Evolutionary conservation across 176 grass and related monocot genomes (phyloP).

Genomic region (Aegilops umbellulata): DNA sequence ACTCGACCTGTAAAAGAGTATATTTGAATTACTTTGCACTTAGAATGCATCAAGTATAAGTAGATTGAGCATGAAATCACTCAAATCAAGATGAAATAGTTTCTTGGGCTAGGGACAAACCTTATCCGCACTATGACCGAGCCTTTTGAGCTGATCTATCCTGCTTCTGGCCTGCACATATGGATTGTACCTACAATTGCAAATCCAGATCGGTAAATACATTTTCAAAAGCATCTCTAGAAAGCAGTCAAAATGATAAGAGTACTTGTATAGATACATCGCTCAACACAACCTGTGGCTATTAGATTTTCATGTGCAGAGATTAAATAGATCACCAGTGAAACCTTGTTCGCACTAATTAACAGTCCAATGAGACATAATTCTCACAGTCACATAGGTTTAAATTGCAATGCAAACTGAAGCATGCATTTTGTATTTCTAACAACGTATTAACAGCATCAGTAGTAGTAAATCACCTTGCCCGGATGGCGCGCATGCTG

Average conservation of each 20-base stretch:
- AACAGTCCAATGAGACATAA: not conserved
- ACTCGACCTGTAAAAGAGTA: slow-evolving; percentile 62
- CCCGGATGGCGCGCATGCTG: slow-evolving; percentile 93
- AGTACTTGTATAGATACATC: not conserved
- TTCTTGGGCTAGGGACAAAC: slow-evolving; percentile 35
- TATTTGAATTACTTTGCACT: slow-evolving; percentile 3
- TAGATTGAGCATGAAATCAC: not conserved
- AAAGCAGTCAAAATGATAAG: slow-evolving; percentile 22
- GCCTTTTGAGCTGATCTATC: slow-evolving; percentile 98
- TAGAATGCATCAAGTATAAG: not conserved
- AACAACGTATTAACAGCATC: slow-evolving; percentile 1
- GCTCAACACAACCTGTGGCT: not conserved
- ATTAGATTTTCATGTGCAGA: not conserved
- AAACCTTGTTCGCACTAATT: slow-evolving; percentile 10
- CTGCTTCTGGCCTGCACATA: slow-evolving; percentile 98
- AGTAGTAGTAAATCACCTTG: slow-evolving; percentile 58
- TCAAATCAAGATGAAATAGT: not conserved
- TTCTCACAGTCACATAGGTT: not conserved
- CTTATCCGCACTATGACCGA: slow-evolving; percentile 98
- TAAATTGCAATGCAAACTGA: not conserved
- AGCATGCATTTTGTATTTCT: not conserved
- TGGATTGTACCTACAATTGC: slow-evolving; percentile 79
- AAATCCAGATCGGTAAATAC: not conserved
- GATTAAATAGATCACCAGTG: not conserved
- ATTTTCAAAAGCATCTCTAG: not conserved